Conservation (phyloP, 2,329 filamentous ascomycete genomes). For the Penicillium sp. region DNA sequence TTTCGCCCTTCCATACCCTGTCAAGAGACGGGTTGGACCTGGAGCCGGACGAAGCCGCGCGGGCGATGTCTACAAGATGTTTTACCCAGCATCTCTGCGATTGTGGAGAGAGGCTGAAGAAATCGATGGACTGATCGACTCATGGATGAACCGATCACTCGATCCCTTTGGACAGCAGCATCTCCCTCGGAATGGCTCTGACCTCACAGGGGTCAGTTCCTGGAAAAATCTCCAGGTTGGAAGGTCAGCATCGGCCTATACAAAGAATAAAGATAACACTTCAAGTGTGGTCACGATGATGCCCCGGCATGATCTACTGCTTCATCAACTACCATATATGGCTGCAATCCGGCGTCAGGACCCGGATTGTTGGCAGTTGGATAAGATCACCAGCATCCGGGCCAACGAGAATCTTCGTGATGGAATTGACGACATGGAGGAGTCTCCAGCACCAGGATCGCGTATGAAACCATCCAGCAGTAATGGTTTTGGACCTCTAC, state of each 20-base stretch:
- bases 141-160: slow-evolving; percentile 38
- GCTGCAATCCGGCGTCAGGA: slow-evolving; percentile 55
- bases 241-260: slow-evolving; percentile 4
- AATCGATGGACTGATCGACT: slow-evolving; percentile 63
- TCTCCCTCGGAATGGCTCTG: slow-evolving; percentile 29
- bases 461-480: slow-evolving; percentile 30
- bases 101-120: slow-evolving; percentile 83
- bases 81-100: slow-evolving; percentile 80
- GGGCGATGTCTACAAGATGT: slow-evolving; percentile 78
- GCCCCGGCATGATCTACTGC: slow-evolving; percentile 48
- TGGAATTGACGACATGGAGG: slow-evolving; percentile 49
- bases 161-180: slow-evolving; percentile 30
- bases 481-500: slow-evolving; percentile 20
- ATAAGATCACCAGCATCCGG: slow-evolving; percentile 64
- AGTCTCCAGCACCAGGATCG: slow-evolving; percentile 31
- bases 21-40: slow-evolving; percentile 59
- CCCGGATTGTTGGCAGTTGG: slow-evolving; percentile 55
- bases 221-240: slow-evolving; percentile 31
- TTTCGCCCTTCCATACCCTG: slow-evolving; percentile 80
- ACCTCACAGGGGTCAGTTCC: slow-evolving; percentile 33
- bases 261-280: neutral
- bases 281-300: slow-evolving; percentile 29
- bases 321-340: slow-evolving; percentile 86
- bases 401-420: slow-evolving; percentile 29
- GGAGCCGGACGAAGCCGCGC: slow-evolving; percentile 30